Evolutionary conservation across 306 rosid genomes (phyloP).

Genomic region (Hylodesmum podocarpum): DNA sequence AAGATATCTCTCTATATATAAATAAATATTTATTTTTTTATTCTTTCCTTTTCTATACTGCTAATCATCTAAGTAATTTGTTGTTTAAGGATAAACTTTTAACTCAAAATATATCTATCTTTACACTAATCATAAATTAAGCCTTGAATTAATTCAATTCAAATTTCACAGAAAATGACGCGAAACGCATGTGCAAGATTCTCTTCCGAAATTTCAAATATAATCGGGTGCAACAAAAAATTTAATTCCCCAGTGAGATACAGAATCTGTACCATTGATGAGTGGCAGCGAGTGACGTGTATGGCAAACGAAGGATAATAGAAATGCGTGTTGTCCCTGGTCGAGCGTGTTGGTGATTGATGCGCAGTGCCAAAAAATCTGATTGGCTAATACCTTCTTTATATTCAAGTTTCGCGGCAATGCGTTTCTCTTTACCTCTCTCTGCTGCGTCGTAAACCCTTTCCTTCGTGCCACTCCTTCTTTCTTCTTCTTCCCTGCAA

Average conservation of each 20-base stretch:
- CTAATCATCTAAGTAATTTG: too few species aligned
- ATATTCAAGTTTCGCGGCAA: constrained; percentile 95
- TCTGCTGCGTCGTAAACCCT: constrained; percentile 30
- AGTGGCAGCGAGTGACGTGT: neutral
- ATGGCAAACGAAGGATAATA: constrained; percentile 2
- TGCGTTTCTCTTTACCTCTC: constrained; percentile 23
- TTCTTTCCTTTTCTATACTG: too few species aligned
- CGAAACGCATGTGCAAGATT: neutral
- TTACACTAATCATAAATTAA: neutral
- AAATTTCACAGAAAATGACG: neutral
- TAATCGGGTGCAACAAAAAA: constrained; percentile 27
- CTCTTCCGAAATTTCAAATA: constrained; percentile 50
- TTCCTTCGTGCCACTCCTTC: constrained; percentile 11
- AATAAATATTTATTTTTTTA: too few species aligned
- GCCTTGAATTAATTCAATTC: too few species aligned
- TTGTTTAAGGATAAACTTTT: too few species aligned
- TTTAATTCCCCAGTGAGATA: neutral
- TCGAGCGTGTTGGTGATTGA: constrained; percentile 18
- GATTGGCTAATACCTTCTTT: constrained; percentile 36
- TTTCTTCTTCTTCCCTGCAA: constrained; percentile 10
- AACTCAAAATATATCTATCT: too few species aligned
- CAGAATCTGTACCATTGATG: neutral
- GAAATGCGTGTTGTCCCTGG: constrained; percentile 48
- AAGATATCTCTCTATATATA: neutral
- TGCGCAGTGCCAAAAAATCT: constrained; percentile 21